Conservation (phyloP, 2,329 filamentous ascomycete genomes). For the Cytospora schulzeri region DNA sequence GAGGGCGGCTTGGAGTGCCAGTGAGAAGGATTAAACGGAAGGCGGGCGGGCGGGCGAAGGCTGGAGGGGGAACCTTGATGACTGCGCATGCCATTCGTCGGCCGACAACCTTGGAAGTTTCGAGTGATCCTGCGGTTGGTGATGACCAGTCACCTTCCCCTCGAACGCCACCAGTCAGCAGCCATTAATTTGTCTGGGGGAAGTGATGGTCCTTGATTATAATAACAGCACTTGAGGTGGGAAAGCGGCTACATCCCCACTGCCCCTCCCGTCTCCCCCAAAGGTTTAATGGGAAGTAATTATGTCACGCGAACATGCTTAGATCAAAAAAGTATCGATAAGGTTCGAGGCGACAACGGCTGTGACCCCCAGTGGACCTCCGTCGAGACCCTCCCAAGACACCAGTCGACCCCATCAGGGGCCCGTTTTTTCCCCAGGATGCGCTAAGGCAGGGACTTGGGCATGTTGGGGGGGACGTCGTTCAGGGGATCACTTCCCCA, state of each 20-base stretch:
- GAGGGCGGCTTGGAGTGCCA: not conserved
- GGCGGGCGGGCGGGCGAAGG: not conserved
- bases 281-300: not conserved
- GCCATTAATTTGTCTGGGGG: not conserved
- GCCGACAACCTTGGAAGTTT: not conserved
- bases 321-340: not conserved
- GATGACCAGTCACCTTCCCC: not conserved
- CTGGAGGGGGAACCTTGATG: constrained; percentile 13
- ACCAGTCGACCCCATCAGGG: not conserved
- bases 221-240: no score
- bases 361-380: constrained; percentile 1
- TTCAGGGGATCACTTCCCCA: constrained; percentile 16
- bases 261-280: no score
- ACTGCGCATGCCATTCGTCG: constrained; percentile 10
- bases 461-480: constrained; percentile 8
- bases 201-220: not conserved
- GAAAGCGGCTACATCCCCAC: not conserved
- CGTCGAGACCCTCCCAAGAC: not conserved
- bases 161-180: constrained; percentile 1
- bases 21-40: not conserved
- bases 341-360: not conserved
- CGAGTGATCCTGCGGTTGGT: constrained; percentile 16
- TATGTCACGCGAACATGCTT: not conserved
- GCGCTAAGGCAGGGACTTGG: constrained; percentile 11
- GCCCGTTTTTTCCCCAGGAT: constrained; percentile 22